phyloP scores from a whole-genome alignment of 225 moss, liverwort and hornwort genomes.

The Rhytidiadelphus loreus region DNA sequence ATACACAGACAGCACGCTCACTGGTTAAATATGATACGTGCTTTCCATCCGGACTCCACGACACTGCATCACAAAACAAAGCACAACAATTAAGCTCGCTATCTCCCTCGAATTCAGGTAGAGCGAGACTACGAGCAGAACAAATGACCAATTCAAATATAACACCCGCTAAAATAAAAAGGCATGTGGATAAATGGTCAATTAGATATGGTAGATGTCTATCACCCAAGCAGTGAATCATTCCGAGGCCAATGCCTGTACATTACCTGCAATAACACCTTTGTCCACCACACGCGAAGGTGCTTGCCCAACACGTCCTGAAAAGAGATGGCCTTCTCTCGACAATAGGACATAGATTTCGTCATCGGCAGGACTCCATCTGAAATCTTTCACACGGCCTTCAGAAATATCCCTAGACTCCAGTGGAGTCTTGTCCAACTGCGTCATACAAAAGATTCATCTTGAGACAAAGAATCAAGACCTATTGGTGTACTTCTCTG shows the following conservation, averaged over 20 bases:
- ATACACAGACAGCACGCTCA: conserved; percentile 40
- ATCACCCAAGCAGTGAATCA: not conserved
- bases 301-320: conserved; percentile 60
- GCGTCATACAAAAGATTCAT: conserved; percentile 9
- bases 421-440: conserved; percentile 52
- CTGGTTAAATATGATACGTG: conserved; percentile 52
- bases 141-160: not conserved
- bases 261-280: conserved; percentile 63
- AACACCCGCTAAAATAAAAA: not conserved
- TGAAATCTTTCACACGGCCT: conserved; percentile 56
- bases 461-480: not conserved
- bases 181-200: not conserved
- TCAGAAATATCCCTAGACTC: conserved; percentile 51
- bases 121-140: not conserved
- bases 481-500: not conserved
- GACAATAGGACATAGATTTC: conserved; percentile 58
- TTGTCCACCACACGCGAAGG: conserved; percentile 37
- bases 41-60: conserved; percentile 90
- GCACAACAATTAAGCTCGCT: conserved; percentile 2
- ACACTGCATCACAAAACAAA: conserved; percentile 38
- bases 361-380: conserved; percentile 69
- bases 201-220: not conserved
- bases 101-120: not conserved
- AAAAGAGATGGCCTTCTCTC: conserved; percentile 52
- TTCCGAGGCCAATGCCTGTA: not conserved